A percentile compares a stretch with the other conserved stretches of the same genome.
Conservation (phyloP, 441 rosid genomes). For the Pelargonium citronellum region DNA sequence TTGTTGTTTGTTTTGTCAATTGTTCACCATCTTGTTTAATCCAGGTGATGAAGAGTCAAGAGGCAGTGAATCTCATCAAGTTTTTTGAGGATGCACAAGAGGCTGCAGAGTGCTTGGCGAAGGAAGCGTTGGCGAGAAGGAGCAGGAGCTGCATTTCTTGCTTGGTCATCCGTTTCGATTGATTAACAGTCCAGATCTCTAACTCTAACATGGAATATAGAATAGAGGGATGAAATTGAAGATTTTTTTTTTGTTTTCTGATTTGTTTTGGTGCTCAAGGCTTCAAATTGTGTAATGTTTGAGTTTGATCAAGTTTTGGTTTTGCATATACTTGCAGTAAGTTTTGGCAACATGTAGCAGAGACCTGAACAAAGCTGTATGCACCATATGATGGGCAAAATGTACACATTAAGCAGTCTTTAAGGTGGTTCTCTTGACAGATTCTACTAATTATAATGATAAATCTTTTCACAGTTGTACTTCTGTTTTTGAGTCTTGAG, state of each 20-base stretch:
- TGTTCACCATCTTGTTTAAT: neutral
- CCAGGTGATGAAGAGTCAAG: slow-evolving; percentile 77
- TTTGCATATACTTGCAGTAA: too few relatives aligned
- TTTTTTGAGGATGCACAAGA: slow-evolving; percentile 62
- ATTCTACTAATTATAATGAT: too few relatives aligned
- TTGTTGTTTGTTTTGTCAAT: too few relatives aligned
- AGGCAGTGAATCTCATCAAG: slow-evolving; percentile 59
- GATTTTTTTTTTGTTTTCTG: neutral
- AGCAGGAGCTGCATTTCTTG: slow-evolving; percentile 63
- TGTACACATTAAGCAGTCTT: too few relatives aligned
- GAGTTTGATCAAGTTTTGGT: neutral
- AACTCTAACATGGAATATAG: neutral
- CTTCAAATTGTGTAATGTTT: slow-evolving; percentile 4
- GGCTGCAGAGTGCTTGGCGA: slow-evolving; percentile 70
- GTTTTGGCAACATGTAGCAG: too few relatives aligned
- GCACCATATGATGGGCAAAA: too few relatives aligned
- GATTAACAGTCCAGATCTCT: slow-evolving; percentile 5
- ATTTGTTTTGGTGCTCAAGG: neutral
- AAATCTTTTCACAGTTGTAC: too few relatives aligned
- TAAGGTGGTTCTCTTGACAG: too few relatives aligned
- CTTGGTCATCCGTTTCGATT: slow-evolving; percentile 53
- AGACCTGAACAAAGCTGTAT: too few relatives aligned
- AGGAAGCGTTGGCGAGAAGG: slow-evolving; percentile 61
- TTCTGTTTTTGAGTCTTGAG: too few relatives aligned
- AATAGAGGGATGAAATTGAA: neutral